These are phyloP conservation scores for Fusarium sp. DNA, from an alignment of 2,329 filamentous ascomycete genomes.

Conservation along the genomic window DNA sequence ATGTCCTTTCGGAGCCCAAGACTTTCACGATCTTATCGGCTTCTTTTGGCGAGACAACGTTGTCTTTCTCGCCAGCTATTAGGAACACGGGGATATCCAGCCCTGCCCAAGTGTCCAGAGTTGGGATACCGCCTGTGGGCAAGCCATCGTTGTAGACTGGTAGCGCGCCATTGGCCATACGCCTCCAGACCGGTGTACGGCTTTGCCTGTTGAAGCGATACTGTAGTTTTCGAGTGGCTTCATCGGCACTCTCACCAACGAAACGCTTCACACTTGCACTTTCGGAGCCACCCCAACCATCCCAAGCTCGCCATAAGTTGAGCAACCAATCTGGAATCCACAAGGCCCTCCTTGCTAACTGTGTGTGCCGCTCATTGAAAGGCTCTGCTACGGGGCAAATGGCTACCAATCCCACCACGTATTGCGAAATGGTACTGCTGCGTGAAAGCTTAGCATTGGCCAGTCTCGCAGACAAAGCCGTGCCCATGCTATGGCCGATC, in stretches of 20 bases:
- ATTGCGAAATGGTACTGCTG: conserved; percentile 63
- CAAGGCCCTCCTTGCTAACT: conserved; percentile 66
- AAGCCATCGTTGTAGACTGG: conserved; percentile 67
- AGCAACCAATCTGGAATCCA: conserved; percentile 79
- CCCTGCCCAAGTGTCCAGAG: conserved; percentile 75
- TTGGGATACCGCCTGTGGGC: conserved; percentile 73
- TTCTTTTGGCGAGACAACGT: conserved; percentile 77
- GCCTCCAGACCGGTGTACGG: conserved; percentile 81
- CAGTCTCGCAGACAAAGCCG: conserved; percentile 78
- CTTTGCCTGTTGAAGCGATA: conserved; percentile 85
- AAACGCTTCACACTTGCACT: conserved; percentile 85
- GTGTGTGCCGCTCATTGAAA: conserved; percentile 59
- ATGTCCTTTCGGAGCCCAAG: conserved; percentile 44
- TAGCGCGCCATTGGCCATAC: conserved; percentile 80
- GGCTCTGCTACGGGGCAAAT: conserved; percentile 82
- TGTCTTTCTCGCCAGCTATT: conserved; percentile 80
- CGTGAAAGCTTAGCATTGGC: conserved; percentile 61
- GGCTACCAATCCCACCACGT: conserved; percentile 80
- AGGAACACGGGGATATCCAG: conserved; percentile 81
- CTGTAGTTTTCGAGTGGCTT: conserved; percentile 74
- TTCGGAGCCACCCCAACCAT: conserved; percentile 79
- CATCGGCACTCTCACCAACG: conserved; percentile 73
- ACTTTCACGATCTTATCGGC: conserved; percentile 71
- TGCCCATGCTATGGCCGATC: conserved; percentile 92
- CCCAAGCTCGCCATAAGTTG: conserved; percentile 79